Base-by-base conservation (phyloP, 2,329 filamentous ascomycete genomes). In the Penicillium hordei region DNA sequence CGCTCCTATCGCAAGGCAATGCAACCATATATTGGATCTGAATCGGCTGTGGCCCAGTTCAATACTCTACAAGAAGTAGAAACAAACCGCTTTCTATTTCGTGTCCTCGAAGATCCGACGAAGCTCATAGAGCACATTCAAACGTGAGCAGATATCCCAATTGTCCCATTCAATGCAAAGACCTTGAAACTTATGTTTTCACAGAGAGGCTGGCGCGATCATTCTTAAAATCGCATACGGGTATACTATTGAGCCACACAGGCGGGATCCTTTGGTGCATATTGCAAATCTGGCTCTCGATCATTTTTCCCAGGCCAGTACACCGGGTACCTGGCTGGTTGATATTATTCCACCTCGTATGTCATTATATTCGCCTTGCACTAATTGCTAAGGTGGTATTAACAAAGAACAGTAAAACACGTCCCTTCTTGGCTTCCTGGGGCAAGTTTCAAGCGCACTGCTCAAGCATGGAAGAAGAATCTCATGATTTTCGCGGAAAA, bases 1-100 rank as follows among this genome's bases (percentile, higher is more conserved):
- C 72, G 72, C 29, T 68, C 68, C 3, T 74, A 80, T 46, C 79
- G 82, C 12, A 83, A 79, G 64, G 72, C 78, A 10, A 73, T 80
- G 40, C 70, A 73, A 27, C 72, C 74, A n/a, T 70, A 78, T 13
- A 69, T 84, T 6, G 81, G 82, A 0, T 76, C 79, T 0, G 78
- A 77, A 36, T 55, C 62, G 0, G 62, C 71, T 0, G 72, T 78
- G 0, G 58, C 74, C 1, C 73, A 76, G 21, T 82, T 78, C 57
- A 67, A 78, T 36, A 33, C 57, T 0, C 36, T 80, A 0, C 78
- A 82, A 57, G 78, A 83, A 42, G 65, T 68, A 1, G 81, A 83
- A 56, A 72, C 72, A 2, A 70, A 72, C 1, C 75, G 76, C 3
- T 79, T 82, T 42, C 66, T 83, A 12, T 66, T 79, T 27, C 75